These are phyloP conservation scores for Xylaria sp. DNA, from an alignment of 2,329 filamentous ascomycete species.

Conservation along the genomic window DNA sequence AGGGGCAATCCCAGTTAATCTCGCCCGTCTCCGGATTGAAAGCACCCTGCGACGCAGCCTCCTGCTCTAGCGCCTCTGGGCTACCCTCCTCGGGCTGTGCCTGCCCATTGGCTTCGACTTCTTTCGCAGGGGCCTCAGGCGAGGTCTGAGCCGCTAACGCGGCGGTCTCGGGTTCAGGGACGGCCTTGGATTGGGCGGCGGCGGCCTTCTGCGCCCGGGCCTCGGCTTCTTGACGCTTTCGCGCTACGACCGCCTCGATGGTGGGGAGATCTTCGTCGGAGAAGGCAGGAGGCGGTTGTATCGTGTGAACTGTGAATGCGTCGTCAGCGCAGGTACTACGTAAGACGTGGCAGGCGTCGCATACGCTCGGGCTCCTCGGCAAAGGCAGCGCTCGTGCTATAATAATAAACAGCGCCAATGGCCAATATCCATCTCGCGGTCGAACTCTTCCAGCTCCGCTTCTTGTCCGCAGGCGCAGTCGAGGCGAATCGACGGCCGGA, in stretches of 20 bases:
- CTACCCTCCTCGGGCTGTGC: conserved; percentile 40
- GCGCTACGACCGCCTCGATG: conserved; percentile 69
- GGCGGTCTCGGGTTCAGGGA: conserved; percentile 39
- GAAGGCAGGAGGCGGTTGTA: conserved; percentile 56
- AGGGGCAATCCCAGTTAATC: conserved; percentile 99
- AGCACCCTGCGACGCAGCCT: conserved; percentile 85
- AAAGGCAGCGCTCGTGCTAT: conserved; percentile 88
- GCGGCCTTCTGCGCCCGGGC: conserved; percentile 41
- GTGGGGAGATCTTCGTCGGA: conserved; percentile 65
- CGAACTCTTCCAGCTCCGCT: conserved; percentile 81
- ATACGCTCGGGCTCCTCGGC: conserved; percentile 80
- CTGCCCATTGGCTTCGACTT: conserved; percentile 32
- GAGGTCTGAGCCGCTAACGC: conserved; percentile 33
- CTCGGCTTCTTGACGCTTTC: conserved; percentile 61
- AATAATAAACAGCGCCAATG: conserved; percentile 82
- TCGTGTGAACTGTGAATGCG: conserved; percentile 34
- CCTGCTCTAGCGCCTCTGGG: conserved; percentile 70
- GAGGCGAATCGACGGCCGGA: conserved; percentile 58
- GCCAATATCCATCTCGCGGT: conserved; percentile 77
- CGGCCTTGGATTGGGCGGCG: conserved; percentile 28
- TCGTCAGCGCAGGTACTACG: conserved; percentile 6
- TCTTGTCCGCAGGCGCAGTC: conserved; percentile 65
- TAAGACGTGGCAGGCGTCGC: conserved; percentile 42
- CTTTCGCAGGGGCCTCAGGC: conserved; percentile 36
- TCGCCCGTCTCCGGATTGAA: conserved; percentile 99